A percentile compares a stretch with the other conserved stretches of the same genome.
phyloP scores from a whole-genome alignment of 1,284 basidiomycete genomes.

The Nidula niveotomentosa region DNA sequence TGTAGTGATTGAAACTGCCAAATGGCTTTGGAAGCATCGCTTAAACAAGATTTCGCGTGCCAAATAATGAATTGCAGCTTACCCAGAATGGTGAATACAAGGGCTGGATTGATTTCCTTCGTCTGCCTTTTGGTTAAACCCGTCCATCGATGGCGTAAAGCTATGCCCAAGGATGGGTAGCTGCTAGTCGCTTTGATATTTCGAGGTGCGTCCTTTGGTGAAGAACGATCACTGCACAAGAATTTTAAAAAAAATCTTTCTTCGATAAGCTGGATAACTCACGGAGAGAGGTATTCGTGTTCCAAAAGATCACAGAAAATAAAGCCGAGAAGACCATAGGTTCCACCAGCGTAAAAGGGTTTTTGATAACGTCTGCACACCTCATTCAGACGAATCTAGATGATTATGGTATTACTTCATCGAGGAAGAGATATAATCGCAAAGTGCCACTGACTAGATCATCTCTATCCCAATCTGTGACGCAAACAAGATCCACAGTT shows the following conservation, averaged over 20 bases:
- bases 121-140: slow-evolving; percentile 70
- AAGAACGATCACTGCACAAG: slow-evolving; percentile 57
- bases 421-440: slow-evolving; percentile 4
- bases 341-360: slow-evolving; percentile 87
- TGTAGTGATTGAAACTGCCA: slow-evolving; percentile 81
- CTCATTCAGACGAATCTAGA: slow-evolving; percentile 76
- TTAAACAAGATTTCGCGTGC: slow-evolving; percentile 5
- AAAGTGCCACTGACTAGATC: slow-evolving; percentile 59
- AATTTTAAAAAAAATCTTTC: slow-evolving; percentile 2
- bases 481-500: slow-evolving; percentile 79
- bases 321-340: slow-evolving; percentile 91
- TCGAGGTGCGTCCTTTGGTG: slow-evolving; percentile 60
- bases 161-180: slow-evolving; percentile 66
- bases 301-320: slow-evolving; percentile 91
- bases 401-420: not conserved
- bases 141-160: slow-evolving; percentile 72
- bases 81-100: slow-evolving; percentile 77
- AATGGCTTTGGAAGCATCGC: slow-evolving; percentile 49
- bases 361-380: slow-evolving; percentile 70
- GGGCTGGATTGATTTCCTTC: slow-evolving; percentile 75
- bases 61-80: slow-evolving; percentile 18
- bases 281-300: slow-evolving; percentile 86
- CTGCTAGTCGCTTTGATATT: slow-evolving; percentile 61
- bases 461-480: slow-evolving; percentile 73
- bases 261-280: not conserved